phyloP scores from a whole-genome alignment of 176 grass and related monocot species.

The Microstegium vimineum region DNA sequence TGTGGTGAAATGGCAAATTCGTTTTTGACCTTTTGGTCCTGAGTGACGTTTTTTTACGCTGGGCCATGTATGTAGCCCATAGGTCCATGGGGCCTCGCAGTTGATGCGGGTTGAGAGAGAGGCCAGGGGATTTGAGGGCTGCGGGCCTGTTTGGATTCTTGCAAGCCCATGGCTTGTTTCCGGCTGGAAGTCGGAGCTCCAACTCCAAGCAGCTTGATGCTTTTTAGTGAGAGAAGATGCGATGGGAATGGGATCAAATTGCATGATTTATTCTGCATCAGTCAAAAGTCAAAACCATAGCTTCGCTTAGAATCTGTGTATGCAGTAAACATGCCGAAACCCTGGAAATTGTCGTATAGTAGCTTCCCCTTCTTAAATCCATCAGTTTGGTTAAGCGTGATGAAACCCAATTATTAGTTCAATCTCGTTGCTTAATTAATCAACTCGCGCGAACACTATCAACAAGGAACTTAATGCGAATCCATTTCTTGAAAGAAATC shows the following conservation, averaged over 20 bases:
- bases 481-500: background rate
- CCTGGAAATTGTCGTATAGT: background rate
- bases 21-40: background rate
- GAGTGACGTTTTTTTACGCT: background rate
- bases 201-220: background rate
- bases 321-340: conserved; percentile 13
- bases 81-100: background rate
- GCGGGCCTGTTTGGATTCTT: no score
- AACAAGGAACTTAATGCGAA: background rate
- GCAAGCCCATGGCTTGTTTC: background rate
- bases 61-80: background rate
- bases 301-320: background rate
- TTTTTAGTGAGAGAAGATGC: background rate
- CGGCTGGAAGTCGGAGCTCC: background rate
- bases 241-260: background rate
- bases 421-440: background rate
- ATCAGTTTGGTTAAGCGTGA: background rate
- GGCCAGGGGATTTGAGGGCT: no score
- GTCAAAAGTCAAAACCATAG: background rate
- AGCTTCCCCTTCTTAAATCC: background rate
- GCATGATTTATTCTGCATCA: background rate
- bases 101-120: background rate
- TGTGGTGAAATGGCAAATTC: background rate
- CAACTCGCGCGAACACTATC: background rate
- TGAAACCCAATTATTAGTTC: background rate